A percentile compares a stretch with the other conserved stretches of the same genome.
Evolutionary conservation across 257 asterid species (phyloP).

Genomic region (Solanum lycopersicoides): DNA sequence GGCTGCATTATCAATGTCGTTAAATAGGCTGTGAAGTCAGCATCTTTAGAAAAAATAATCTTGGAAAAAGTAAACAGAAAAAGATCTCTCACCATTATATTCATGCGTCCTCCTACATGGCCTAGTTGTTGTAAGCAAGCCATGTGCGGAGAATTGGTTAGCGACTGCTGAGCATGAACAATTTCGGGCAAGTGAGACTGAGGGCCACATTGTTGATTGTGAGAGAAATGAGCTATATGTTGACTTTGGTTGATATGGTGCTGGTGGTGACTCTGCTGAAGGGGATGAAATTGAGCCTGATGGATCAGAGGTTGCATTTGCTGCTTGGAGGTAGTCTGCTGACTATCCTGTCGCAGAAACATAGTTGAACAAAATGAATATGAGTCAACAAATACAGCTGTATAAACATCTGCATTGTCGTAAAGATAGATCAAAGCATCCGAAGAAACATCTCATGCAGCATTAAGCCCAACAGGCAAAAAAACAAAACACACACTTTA

Average conservation of each 20-base stretch:
- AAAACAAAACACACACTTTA: too few relatives aligned
- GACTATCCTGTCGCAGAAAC: constrained; percentile 31
- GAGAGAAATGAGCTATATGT: constrained; percentile 52
- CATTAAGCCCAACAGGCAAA: neutral
- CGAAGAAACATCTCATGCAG: neutral
- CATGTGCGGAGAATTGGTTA: constrained; percentile 54
- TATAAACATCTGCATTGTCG: neutral
- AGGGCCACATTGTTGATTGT: constrained; percentile 65
- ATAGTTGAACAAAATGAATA: neutral
- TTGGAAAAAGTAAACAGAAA: neutral
- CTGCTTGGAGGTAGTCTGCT: constrained; percentile 55
- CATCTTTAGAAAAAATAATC: neutral
- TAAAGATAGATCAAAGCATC: neutral
- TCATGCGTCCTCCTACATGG: constrained; percentile 75
- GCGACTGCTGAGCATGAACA: constrained; percentile 62
- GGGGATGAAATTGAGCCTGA: constrained; percentile 57
- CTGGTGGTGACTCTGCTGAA: constrained; percentile 54
- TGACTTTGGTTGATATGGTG: constrained; percentile 57
- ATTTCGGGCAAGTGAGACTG: constrained; percentile 66
- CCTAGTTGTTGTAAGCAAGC: constrained; percentile 62
- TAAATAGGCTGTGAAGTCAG: neutral
- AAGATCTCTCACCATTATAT: constrained; percentile 45
- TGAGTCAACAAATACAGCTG: neutral
- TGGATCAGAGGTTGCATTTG: constrained; percentile 53
- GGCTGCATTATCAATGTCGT: constrained; percentile 31